phyloP scores from a whole-genome alignment of 1,139 yeast genomes.

The Diutina pseudorugosa region DNA sequence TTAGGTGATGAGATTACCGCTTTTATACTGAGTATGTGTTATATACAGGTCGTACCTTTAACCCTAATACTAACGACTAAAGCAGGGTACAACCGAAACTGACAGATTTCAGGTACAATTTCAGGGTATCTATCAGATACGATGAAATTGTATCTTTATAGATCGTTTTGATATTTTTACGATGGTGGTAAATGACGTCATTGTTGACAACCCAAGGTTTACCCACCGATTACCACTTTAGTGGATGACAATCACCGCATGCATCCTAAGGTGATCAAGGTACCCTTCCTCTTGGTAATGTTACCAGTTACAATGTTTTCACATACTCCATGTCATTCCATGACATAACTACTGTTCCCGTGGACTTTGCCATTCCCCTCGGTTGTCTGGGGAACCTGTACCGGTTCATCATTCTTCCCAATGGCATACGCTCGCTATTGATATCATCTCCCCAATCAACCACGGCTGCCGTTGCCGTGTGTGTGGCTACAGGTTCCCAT shows the following conservation, averaged over 20 bases:
- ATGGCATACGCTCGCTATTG: constrained; percentile 7
- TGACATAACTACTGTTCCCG: neutral
- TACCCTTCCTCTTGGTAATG: too few species aligned
- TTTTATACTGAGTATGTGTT: too few species aligned
- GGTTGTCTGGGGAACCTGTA: constrained; percentile 4
- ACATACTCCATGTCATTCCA: neutral
- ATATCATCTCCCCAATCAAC: constrained; percentile 7
- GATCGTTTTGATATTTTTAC: too few species aligned
- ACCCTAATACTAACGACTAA: too few species aligned
- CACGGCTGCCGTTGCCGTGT: constrained; percentile 16
- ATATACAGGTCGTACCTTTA: too few species aligned
- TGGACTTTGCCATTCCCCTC: neutral
- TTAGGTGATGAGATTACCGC: neutral
- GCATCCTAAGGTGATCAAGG: too few species aligned
- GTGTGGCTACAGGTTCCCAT: constrained; percentile 53
- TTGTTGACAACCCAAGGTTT: too few species aligned
- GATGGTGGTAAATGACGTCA: neutral
- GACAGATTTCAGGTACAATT: too few species aligned
- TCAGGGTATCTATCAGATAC: too few species aligned
- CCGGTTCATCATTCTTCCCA: constrained; percentile 6
- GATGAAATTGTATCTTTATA: too few species aligned
- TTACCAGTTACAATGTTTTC: too few species aligned
- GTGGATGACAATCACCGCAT: neutral
- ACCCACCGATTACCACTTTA: neutral
- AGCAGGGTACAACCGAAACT: too few species aligned